These are phyloP conservation scores for Metschnikowia drakensbergensis DNA, from an alignment of 805 yeast species.

Conservation along the genomic window DNA sequence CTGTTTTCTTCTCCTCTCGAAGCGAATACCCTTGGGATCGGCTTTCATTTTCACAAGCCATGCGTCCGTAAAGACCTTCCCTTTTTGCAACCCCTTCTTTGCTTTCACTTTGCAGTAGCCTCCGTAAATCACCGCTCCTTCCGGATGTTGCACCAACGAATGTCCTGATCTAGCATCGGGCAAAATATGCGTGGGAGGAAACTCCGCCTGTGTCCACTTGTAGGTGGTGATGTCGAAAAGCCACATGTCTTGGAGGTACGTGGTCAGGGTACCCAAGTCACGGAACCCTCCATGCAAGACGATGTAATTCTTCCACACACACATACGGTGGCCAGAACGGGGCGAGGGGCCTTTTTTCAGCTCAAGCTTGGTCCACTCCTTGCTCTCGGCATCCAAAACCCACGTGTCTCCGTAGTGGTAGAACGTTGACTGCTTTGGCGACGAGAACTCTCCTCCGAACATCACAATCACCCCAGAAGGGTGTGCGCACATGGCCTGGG, in stretches of 20 bases:
- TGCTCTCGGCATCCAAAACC: constrained; percentile 78
- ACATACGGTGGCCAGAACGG: constrained; percentile 88
- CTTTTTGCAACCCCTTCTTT: constrained; percentile 81
- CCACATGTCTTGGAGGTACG: constrained; percentile 87
- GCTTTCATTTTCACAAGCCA: constrained; percentile 87
- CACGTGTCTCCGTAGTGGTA: constrained; percentile 97
- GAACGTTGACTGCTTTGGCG: constrained; percentile 92
- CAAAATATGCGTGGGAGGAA: constrained; percentile 71
- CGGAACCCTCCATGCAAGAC: constrained; percentile 89
- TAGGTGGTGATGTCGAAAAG: constrained; percentile 83
- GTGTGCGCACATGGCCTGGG: constrained; percentile 91
- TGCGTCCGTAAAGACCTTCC: constrained; percentile 79
- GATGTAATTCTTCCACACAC: constrained; percentile 87
- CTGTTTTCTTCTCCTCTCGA: constrained; percentile 88
- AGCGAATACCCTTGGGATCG: constrained; percentile 70
- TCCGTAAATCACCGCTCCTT: constrained; percentile 85
- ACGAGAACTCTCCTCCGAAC: constrained; percentile 96
- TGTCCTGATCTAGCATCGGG: constrained; percentile 97
- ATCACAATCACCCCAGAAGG: constrained; percentile 81
- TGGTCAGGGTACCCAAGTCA: constrained; percentile 79
- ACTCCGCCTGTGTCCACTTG: constrained; percentile 87
- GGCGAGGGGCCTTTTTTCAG: constrained; percentile 72
- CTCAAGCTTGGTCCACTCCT: constrained; percentile 90
- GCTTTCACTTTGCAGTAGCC: constrained; percentile 94
- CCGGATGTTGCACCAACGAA: constrained; percentile 71